phyloP scores from a whole-genome alignment of 2,329 filamentous ascomycete genomes.

The Phaeosphaeria sp. region DNA sequence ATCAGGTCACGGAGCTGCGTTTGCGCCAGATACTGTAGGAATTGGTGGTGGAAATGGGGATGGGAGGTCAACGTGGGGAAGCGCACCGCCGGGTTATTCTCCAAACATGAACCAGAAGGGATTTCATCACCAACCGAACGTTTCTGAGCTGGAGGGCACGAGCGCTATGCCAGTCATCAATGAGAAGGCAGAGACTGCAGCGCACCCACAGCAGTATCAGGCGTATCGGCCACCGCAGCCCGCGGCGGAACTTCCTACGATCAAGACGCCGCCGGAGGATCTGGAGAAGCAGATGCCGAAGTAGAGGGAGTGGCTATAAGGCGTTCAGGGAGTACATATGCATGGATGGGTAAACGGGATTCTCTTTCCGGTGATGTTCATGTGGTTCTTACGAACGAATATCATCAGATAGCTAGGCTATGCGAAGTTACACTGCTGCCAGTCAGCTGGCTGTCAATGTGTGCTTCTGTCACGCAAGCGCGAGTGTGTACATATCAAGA shows the following conservation, averaged over 20 bases:
- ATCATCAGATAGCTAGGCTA: too few species aligned
- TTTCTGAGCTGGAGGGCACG: constrained; percentile 25
- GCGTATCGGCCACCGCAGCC: constrained; percentile 34
- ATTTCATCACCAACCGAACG: constrained; percentile 15
- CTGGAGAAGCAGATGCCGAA: constrained; percentile 24
- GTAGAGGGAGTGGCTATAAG: background rate
- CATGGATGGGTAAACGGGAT: background rate
- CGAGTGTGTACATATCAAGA: constrained; percentile 6
- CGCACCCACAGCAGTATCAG: constrained; percentile 24
- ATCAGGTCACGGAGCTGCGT: constrained; percentile 27
- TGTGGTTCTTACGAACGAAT: too few species aligned
- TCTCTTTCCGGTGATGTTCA: background rate
- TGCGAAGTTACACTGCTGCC: too few species aligned
- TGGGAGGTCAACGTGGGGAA: constrained; percentile 31
- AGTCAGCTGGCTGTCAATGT: too few species aligned
- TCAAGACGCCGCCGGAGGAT: constrained; percentile 31
- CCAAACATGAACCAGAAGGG: constrained; percentile 21
- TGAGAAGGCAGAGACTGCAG: constrained; percentile 15
- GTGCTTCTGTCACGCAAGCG: background rate
- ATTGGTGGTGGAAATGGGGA: constrained; percentile 38
- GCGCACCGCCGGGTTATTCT: constrained; percentile 39
- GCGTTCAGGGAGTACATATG: constrained; percentile 7
- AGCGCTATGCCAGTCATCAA: constrained; percentile 21
- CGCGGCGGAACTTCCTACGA: constrained; percentile 23
- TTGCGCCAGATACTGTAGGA: constrained; percentile 38